Base-by-base conservation (phyloP, 148 eudicot genomes). In the Vaccinium myrtillus region DNA sequence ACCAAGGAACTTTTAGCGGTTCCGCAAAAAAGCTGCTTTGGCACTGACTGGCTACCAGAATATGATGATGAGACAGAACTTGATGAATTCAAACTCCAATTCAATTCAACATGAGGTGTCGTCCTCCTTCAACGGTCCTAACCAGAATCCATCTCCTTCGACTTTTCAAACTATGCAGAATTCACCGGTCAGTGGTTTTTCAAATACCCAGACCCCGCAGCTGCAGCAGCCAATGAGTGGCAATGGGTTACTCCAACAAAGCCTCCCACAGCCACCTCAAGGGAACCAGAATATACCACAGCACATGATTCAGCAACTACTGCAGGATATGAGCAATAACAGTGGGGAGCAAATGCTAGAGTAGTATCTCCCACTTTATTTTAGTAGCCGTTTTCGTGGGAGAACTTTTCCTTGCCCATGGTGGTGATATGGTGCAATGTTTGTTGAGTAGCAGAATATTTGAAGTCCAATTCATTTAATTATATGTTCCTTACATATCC, bases 51-150 rank as follows among this genome's bases (percentile, higher is more conserved):
- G 89, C 89, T 91, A 91, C 85, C 98, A 91, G 79, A 94, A 82
- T 88, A 73, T 92, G 85, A 87, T 91, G 84, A 92, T 78, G 93
- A 91, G 95, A 79, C 97, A 93, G 78, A 96, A 84, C 63, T 94
- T 95, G 1, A 89, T 92, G 88, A 92, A 88, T 87, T 92, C 98
- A 53, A 89, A 87, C 81, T 50, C 87, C 48, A 90, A 75, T 83
- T 87, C 94, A 55, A 50, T 81, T 78, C 89, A 90, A n/a, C 97
- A 90, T 77, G 97, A 94, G 46, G 92, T 91, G 25, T 86, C 94
- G 13, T 87, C 96, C 10, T 89, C 93, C 79, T 88, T 89, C 77
- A 91, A 83, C 54, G 88, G 87, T 75, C 76, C 91, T 55, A 85
- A 85, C 84, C 91, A 87, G 73, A 86, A 85, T 51, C 91, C 88